Evolutionary conservation across 345 rosid species (phyloP), one percentile per base, ranked within the genome.

Genomic region (Brassica cretica): DNA sequence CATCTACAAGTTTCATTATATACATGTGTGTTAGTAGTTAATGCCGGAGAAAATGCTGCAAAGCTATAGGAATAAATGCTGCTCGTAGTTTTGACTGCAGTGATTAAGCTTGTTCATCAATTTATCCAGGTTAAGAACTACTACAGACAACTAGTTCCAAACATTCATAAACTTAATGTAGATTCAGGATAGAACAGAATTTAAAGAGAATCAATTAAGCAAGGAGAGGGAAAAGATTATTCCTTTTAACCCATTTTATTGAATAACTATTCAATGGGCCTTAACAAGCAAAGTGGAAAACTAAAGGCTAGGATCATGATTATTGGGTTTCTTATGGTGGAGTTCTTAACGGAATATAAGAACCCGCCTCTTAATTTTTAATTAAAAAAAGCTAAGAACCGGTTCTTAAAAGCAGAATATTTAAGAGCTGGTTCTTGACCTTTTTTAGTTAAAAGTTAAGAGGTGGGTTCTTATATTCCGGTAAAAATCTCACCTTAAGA

Each of bases 1-100:
- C 98, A 94, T 83, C 98, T 94, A 86, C 81, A 79, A 73, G 76
- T 79, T 66, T 76, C 44, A 24, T 39, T 71, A 6, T 55, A 3
- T 29, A 16, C 32, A 24, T 35, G 55, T 64, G 5, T 61, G 37
- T 64, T 56, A 70, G 37, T 25, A 66, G 32, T 46, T 80, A 71
- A n/a, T 65, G 73, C 35, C 21, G 62, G 77, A 69, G 46, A 64
- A 75, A 35, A 21, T 58, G 21, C 66, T 46, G 63, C 60, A 71
- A 14, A 76, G 12, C 72, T 58, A 24, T 9, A 62, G 24, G 73
- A 75, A 71, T 63, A 59, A 44, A 25, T 32, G 63, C 69, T 75
- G 72, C 64, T 63, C 64, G 8, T 75, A 3, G 46, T 81, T 77
- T 72, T 82, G 77, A 83, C 78, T 73, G 68, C 39, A 49, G 16